phyloP scores from a whole-genome alignment of 2,329 filamentous ascomycete genomes.

The Intubia oerlemansii region DNA sequence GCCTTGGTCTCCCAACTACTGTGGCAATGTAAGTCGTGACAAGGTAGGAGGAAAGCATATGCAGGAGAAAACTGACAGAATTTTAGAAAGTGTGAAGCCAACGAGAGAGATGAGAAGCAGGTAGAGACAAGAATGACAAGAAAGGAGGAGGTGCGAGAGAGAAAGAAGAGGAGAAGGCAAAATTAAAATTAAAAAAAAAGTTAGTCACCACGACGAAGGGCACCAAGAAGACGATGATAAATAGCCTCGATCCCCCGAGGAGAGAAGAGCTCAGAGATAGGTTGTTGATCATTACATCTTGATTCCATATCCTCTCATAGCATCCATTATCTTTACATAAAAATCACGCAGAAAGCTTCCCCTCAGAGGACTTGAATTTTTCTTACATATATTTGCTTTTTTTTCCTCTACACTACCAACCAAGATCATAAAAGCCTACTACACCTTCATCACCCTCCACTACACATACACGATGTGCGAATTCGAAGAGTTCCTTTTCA shows the following conservation, averaged over 20 bases:
- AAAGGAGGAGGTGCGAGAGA: background rate
- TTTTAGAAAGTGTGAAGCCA: background rate
- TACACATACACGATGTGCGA: conserved; percentile 42
- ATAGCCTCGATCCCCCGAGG: background rate
- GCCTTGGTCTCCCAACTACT: too few relatives aligned
- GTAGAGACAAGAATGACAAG: background rate
- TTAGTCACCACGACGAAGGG: background rate
- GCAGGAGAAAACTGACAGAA: background rate
- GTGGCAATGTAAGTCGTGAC: too few relatives aligned
- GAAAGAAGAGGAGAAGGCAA: background rate
- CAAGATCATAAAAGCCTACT: too few relatives aligned
- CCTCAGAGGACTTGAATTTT: background rate
- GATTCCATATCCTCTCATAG: too few relatives aligned
- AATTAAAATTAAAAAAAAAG: background rate
- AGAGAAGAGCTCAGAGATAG: background rate
- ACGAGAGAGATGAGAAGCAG: background rate
- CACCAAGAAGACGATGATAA: background rate
- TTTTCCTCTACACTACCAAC: too few relatives aligned
- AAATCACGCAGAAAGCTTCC: background rate
- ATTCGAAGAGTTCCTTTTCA: conserved; percentile 47
- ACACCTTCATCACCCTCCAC: too few relatives aligned
- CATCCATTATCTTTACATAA: background rate
- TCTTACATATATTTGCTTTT: background rate
- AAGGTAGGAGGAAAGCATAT: too few relatives aligned
- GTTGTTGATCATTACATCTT: background rate